Conservation (phyloP, 2,329 filamentous ascomycete species). For the Pseudogymnoascus sp. region DNA sequence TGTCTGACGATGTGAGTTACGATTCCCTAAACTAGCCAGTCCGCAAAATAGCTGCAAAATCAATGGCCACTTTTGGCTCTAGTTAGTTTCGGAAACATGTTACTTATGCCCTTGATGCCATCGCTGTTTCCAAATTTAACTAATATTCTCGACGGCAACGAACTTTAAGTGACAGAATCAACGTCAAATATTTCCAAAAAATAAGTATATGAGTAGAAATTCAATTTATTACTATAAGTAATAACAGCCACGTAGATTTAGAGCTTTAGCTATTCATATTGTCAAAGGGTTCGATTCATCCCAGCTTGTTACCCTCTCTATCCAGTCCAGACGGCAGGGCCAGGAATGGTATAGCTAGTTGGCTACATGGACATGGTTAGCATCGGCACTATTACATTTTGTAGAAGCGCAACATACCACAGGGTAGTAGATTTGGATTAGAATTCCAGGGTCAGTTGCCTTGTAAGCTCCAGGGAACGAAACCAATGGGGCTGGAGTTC, state of each 20-base stretch:
- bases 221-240: neutral
- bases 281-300: neutral
- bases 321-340: conserved; percentile 20
- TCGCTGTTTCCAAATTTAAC: too few relatives aligned
- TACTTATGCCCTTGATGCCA: too few relatives aligned
- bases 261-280: neutral
- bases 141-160: too few relatives aligned
- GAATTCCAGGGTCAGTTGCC: conserved; percentile 28
- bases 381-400: neutral
- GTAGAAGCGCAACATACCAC: conserved; percentile 19
- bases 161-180: neutral
- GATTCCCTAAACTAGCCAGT: too few relatives aligned
- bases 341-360: conserved; percentile 20
- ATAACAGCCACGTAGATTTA: neutral
- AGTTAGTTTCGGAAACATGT: too few relatives aligned
- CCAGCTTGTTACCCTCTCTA: neutral
- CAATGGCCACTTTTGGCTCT: too few relatives aligned
- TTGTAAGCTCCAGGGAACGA: conserved; percentile 31
- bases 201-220: neutral
- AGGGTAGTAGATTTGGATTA: conserved; percentile 29
- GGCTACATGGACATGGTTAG: conserved; percentile 13
- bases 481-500: conserved; percentile 28
- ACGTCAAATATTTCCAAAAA: neutral
- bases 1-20: too few relatives aligned
- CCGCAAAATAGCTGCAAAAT: too few relatives aligned